Base-by-base conservation (phyloP, 225 moss, liverwort and hornwort genomes). In the Ulota crispa region DNA sequence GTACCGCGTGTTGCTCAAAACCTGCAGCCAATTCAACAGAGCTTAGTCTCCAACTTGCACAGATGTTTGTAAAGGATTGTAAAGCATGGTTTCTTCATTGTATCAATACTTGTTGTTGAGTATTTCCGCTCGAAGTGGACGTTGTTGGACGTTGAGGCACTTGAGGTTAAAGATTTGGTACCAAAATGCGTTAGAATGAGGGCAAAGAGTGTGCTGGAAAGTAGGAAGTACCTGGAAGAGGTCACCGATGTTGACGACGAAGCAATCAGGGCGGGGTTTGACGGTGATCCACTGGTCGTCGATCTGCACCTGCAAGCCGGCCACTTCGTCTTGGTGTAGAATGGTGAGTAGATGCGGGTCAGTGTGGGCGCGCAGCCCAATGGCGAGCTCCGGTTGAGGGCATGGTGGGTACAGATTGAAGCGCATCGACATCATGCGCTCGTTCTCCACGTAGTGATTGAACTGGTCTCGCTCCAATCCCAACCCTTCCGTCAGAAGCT, bases 281-380 rank as follows among this genome's bases (percentile, higher is more conserved):
- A 92, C 87, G 9, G 93, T 87, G 57, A 93, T 80, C 93, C 93
- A 93, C 64, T 85, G 64, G 45, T 87, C 90, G 43, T 85, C 83
- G 32, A 90, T 90, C 63, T 85, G 87, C 74, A 93, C 86, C 75
- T 93, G 92, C 20, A 93, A 36, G n/a, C 93, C 92, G 27, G 92
- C 89, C 28, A 92, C 84, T 20, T 86, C 83, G 81, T 92, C 92
- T 67, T 93, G 93, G 79, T 89, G 87, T 3, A 93, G 85, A 41
- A 93, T 89, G 68, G 93, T 93, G 26, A 93, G 77, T 64, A 90
- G 84, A 63, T 90, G 90, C 64, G 89, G 85, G 78, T 93, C 93
- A 9, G 90, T 90, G 82, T 93, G 92, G 1, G 92, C 87, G 18
- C 89, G 86, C 50, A 93, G 78, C 19, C 92, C 92, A 11, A 92